These are phyloP conservation scores for Olyra latifolia DNA, from an alignment of 176 grass and related monocot genomes.

Conservation along the genomic window DNA sequence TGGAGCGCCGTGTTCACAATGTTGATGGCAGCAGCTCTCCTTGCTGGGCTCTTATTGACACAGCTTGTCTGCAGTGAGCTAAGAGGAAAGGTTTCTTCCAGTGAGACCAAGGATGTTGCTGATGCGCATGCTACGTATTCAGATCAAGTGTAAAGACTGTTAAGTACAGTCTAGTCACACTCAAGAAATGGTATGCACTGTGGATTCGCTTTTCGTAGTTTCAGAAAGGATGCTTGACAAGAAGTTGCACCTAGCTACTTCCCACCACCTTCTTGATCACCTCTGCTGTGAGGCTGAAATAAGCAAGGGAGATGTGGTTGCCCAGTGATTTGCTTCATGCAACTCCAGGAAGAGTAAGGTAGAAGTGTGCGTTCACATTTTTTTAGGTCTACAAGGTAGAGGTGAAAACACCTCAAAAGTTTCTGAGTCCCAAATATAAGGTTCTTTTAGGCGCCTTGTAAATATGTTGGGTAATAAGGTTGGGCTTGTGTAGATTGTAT, in stretches of 20 bases:
- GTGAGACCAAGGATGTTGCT: not conserved
- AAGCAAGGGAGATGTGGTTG: conserved; percentile 12
- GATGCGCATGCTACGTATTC: conserved; percentile 27
- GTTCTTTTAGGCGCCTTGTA: conserved; percentile 31
- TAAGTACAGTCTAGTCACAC: not conserved
- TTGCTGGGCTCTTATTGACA: conserved; percentile 76
- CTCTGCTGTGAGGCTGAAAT: conserved; percentile 4
- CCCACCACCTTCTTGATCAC: not conserved
- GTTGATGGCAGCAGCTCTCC: conserved; percentile 73
- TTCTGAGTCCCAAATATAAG: conserved; percentile 22
- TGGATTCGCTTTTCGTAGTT: conserved; percentile 38
- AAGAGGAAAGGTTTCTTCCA: conserved; percentile 34
- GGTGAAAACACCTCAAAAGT: conserved; percentile 34
- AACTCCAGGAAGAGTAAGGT: conserved; percentile 14
- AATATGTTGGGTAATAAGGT: conserved; percentile 39
- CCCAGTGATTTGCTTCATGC: conserved; percentile 11
- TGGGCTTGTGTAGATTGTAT: conserved; percentile 30
- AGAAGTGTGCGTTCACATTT: conserved; percentile 25
- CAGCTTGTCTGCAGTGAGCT: conserved; percentile 61
- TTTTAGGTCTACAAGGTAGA: conserved; percentile 17
- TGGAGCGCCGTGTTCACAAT: conserved; percentile 75
- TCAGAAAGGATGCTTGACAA: not conserved
- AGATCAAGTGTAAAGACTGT: conserved; percentile 42
- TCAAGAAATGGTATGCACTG: not conserved
- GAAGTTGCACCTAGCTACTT: conserved; percentile 7